These are phyloP conservation scores for Dalbergia cochinchinensis DNA, from an alignment of 306 rosid species.

Conservation along the genomic window DNA sequence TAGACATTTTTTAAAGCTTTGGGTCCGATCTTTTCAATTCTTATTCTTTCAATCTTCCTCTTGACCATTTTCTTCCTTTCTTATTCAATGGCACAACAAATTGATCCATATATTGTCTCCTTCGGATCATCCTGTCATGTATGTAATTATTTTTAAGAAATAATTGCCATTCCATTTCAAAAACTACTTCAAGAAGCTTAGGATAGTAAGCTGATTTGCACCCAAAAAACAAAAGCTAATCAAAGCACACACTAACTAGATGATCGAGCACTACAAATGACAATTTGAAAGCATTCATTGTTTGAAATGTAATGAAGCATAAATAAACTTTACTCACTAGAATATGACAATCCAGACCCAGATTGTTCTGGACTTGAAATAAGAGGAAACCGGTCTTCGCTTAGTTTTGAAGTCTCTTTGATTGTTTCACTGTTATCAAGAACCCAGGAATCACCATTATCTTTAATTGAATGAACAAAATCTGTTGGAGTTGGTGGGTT, in stretches of 20 bases:
- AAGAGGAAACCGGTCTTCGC: constrained; percentile 70
- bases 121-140: too few species aligned
- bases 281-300: constrained; percentile 40
- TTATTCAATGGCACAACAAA: too few species aligned
- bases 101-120: too few species aligned
- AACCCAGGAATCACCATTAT: constrained; percentile 50
- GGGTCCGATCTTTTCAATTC: too few species aligned
- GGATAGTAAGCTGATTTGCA: too few species aligned
- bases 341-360: constrained; percentile 51
- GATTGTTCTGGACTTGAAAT: constrained; percentile 56
- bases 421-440: constrained; percentile 53
- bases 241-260: not conserved
- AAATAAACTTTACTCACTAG: constrained; percentile 59
- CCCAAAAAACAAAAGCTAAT: too few species aligned
- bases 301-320: constrained; percentile 39
- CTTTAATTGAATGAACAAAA: constrained; percentile 55
- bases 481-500: constrained; percentile 85
- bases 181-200: too few species aligned
- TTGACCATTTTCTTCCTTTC: too few species aligned
- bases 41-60: too few species aligned
- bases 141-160: too few species aligned
- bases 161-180: too few species aligned
- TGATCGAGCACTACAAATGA: constrained; percentile 39
- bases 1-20: too few species aligned
- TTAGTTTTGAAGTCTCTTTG: constrained; percentile 52